A percentile compares a stretch with the other conserved stretches of the same genome.
Conservation (phyloP, 352 stramenopile species). For the Albugo laibachii region DNA sequence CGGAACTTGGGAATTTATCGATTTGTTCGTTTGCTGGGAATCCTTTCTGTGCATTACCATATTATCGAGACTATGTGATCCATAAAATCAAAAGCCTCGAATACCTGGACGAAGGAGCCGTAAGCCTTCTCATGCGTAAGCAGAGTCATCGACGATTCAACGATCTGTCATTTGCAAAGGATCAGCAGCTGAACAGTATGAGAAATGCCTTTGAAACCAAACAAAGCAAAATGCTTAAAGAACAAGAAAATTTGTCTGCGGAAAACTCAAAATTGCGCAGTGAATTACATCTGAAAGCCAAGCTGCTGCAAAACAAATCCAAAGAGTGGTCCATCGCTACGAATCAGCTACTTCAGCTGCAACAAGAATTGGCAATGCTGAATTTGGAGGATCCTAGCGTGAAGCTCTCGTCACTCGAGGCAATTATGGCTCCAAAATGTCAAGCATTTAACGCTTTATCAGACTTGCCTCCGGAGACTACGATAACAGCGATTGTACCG, state of each 20-base stretch:
- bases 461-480: background rate
- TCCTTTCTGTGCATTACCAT: constrained; percentile 51
- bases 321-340: constrained; percentile 62
- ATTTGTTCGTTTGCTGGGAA: constrained; percentile 38
- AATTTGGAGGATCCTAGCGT: constrained; percentile 18
- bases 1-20: constrained; percentile 35
- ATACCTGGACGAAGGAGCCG: constrained; percentile 25
- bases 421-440: constrained; percentile 1
- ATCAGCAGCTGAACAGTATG: constrained; percentile 30
- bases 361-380: constrained; percentile 69
- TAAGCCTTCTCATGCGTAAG: constrained; percentile 25
- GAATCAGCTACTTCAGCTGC: constrained; percentile 47
- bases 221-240: constrained; percentile 31
- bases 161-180: constrained; percentile 5
- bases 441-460: constrained; percentile 1
- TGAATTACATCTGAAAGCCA: constrained; percentile 62
- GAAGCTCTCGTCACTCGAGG: constrained; percentile 1
- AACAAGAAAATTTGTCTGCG: constrained; percentile 34
- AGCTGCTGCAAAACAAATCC: constrained; percentile 67
- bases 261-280: constrained; percentile 54
- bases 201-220: constrained; percentile 28
- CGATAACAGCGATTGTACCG: background rate
- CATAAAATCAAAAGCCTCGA: constrained; percentile 42
- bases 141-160: constrained; percentile 37
- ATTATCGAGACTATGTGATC: constrained; percentile 53